A percentile compares a stretch with the other conserved stretches of the same genome.
Evolutionary conservation across 257 asterid genomes (phyloP).

Genomic region (Primulina eburnea): DNA sequence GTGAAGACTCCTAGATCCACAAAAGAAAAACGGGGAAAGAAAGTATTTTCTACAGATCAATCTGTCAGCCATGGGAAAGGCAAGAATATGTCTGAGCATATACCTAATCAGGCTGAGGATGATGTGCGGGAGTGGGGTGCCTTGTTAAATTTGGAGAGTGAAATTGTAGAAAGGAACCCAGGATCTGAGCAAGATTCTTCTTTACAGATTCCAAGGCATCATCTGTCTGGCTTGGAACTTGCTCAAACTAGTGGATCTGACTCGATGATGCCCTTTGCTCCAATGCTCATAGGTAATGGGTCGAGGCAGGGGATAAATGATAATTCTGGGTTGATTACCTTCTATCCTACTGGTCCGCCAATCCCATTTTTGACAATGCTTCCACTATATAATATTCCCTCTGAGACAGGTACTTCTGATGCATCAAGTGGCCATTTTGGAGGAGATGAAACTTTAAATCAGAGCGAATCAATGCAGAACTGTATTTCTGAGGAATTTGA

Average conservation of each 20-base stretch:
- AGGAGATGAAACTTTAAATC: conserved; percentile 49
- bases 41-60: conserved; percentile 27
- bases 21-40: conserved; percentile 48
- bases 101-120: conserved; percentile 44
- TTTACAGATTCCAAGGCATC: conserved; percentile 52
- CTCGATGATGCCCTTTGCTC: conserved; percentile 59
- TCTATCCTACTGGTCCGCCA: conserved; percentile 96
- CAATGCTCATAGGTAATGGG: conserved; percentile 73
- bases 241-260: conserved; percentile 83
- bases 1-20: conserved; percentile 37
- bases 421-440: conserved; percentile 50
- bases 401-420: conserved; percentile 58
- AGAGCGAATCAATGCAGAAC: conserved; percentile 45
- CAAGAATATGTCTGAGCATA: conserved; percentile 51
- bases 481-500: conserved; percentile 48
- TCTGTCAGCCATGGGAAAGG: conserved; percentile 54
- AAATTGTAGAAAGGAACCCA: conserved; percentile 48
- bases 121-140: conserved; percentile 62
- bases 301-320: conserved; percentile 59
- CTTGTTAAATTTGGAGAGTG: conserved; percentile 38
- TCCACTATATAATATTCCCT: conserved; percentile 67
- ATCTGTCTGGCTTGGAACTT: conserved; percentile 50
- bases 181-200: conserved; percentile 53
- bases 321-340: conserved; percentile 68
- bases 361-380: conserved; percentile 95